These are phyloP conservation scores for Lasiodiplodia citricola DNA, from an alignment of 2,329 filamentous ascomycete species.

Conservation along the genomic window DNA sequence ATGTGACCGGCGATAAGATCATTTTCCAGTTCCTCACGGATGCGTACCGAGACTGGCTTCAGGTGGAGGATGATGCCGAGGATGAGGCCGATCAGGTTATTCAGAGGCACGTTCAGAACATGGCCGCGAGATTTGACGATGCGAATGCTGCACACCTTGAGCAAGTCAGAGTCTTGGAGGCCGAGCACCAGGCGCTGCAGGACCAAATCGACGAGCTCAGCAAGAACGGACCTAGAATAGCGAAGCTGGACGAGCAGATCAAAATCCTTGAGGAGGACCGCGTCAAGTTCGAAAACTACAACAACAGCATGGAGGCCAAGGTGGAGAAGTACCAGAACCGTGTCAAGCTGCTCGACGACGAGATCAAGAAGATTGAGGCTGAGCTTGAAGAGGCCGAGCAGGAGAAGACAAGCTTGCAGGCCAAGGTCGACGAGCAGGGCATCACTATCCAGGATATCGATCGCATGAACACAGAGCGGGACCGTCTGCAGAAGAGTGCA, in stretches of 20 bases:
- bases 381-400: conserved; percentile 83
- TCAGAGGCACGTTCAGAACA: conserved; percentile 81
- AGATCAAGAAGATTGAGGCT: conserved; percentile 81
- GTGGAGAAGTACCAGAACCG: conserved; percentile 87
- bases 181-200: conserved; percentile 78
- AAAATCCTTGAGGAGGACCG: conserved; percentile 94
- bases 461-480: conserved; percentile 95
- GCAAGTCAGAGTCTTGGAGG: conserved; percentile 84
- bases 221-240: conserved; percentile 82
- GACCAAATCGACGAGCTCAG: conserved; percentile 90
- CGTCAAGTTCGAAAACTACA: conserved; percentile 94
- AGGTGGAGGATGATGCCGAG: conserved; percentile 73
- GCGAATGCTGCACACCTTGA: conserved; percentile 84
- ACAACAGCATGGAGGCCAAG: conserved; percentile 79
- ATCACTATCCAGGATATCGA: conserved; percentile 99
- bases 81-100: conserved; percentile 88
- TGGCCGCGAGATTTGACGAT: conserved; percentile 85
- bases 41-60: conserved; percentile 92
- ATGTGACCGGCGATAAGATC: conserved; percentile 87
- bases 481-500: conserved; percentile 87
- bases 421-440: conserved; percentile 87
- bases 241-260: conserved; percentile 84
- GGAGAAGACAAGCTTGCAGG: conserved; percentile 79
- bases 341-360: conserved; percentile 81
- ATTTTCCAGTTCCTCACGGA: conserved; percentile 91